Conservation (phyloP, 805 yeast genomes). For the Pichia insulana region DNA sequence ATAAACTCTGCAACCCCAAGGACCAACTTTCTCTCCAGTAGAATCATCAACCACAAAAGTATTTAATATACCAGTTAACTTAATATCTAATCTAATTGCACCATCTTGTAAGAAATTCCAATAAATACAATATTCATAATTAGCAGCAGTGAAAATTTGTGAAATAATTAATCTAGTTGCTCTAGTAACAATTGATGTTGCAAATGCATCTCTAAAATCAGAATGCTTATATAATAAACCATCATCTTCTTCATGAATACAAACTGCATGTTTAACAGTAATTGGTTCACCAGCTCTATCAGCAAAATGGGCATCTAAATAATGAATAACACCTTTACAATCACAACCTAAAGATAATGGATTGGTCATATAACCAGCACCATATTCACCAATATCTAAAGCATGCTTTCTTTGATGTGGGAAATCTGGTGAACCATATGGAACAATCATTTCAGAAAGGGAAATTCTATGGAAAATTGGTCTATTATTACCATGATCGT, state of each 20-base stretch:
- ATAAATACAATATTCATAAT: constrained; percentile 78
- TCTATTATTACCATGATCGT: constrained; percentile 66
- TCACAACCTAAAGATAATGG: constrained; percentile 74
- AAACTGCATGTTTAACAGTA: constrained; percentile 67
- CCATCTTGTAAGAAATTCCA: constrained; percentile 83
- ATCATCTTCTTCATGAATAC: constrained; percentile 83
- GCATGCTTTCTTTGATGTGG: constrained; percentile 85
- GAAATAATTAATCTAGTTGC: constrained; percentile 67
- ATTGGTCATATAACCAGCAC: constrained; percentile 81
- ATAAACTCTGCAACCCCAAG: constrained; percentile 76
- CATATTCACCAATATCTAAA: constrained; percentile 79
- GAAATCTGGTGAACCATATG: constrained; percentile 70
- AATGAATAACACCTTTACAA: constrained; percentile 80
- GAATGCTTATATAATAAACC: constrained; percentile 75
- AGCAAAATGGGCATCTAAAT: constrained; percentile 69
- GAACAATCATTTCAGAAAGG: constrained; percentile 76
- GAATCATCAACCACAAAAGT: constrained; percentile 55
- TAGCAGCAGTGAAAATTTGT: constrained; percentile 80
- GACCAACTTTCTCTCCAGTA: constrained; percentile 57
- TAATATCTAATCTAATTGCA: constrained; percentile 68
- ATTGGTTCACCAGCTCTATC: constrained; percentile 61
- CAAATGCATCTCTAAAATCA: constrained; percentile 73
- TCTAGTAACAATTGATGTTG: constrained; percentile 66
- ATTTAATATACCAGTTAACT: constrained; percentile 76
- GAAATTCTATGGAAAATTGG: constrained; percentile 75